Conservation (phyloP, 108 stramenopile genomes). For the Cylindrotheca closterium region DNA sequence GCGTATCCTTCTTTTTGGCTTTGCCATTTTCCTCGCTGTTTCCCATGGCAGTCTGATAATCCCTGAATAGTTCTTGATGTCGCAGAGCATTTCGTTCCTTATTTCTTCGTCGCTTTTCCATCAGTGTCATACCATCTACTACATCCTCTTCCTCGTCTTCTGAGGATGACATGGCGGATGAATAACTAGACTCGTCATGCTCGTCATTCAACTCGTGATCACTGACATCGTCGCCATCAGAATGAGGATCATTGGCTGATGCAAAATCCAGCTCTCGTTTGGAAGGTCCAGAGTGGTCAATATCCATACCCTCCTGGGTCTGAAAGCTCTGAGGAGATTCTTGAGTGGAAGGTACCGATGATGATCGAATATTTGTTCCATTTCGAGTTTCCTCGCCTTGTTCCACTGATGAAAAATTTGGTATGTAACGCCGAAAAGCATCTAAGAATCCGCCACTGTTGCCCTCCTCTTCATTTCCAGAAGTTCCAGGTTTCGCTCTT, state of each 20-base stretch:
- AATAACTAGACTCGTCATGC: neutral
- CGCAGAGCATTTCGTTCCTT: slow-evolving; percentile 7
- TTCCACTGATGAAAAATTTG: too few species aligned
- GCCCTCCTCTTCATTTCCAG: too few species aligned
- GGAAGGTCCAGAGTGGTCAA: too few species aligned
- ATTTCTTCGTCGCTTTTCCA: slow-evolving; percentile 9
- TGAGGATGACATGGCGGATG: neutral
- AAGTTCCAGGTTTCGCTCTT: too few species aligned
- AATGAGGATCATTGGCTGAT: neutral
- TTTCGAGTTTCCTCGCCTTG: too few species aligned
- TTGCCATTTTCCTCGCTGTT: neutral
- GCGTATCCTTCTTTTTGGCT: neutral
- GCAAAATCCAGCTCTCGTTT: neutral
- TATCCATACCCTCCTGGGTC: too few species aligned
- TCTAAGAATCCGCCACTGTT: too few species aligned
- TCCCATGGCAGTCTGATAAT: neutral
- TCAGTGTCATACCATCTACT: slow-evolving; percentile 5
- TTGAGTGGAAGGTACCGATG: too few species aligned
- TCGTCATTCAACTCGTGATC: neutral
- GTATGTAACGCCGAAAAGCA: too few species aligned
- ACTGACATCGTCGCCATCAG: neutral
- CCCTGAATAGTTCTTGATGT: neutral
- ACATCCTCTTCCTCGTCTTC: neutral
- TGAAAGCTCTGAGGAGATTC: too few species aligned
- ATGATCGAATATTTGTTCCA: too few species aligned